Evolutionary conservation across 768 basidiomycete species (phyloP).

Genomic region (Crucibulum laeve): DNA sequence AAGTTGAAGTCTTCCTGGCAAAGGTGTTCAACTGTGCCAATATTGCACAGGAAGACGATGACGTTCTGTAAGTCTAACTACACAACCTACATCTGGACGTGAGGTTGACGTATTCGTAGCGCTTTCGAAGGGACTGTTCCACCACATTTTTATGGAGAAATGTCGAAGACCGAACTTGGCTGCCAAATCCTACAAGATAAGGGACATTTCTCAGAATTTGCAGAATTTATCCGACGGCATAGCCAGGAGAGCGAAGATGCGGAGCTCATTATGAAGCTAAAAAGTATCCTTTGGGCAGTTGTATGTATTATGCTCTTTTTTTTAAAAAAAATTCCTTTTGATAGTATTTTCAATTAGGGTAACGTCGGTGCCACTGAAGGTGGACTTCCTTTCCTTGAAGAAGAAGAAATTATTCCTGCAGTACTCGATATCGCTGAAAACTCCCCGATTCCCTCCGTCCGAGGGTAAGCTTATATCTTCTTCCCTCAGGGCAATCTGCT

Average conservation of each 20-base stretch:
- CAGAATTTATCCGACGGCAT: constrained; percentile 85
- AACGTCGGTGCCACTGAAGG: constrained; percentile 89
- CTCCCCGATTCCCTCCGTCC: constrained; percentile 83
- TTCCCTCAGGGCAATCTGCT: background rate
- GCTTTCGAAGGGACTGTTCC: constrained; percentile 86
- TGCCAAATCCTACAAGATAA: constrained; percentile 88
- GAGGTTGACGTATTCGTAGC: constrained; percentile 22
- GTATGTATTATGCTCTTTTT: constrained; percentile 50
- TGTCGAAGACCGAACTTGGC: constrained; percentile 94
- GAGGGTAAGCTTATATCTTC: constrained; percentile 68
- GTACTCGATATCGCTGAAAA: constrained; percentile 90
- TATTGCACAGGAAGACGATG: constrained; percentile 63
- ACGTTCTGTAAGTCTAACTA: constrained; percentile 41
- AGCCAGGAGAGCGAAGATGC: constrained; percentile 79
- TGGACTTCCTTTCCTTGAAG: constrained; percentile 92
- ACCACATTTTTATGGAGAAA: constrained; percentile 95
- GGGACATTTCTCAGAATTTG: constrained; percentile 88
- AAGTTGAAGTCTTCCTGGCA: constrained; percentile 89
- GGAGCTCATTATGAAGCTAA: constrained; percentile 83
- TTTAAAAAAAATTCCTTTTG: background rate
- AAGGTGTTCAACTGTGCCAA: constrained; percentile 62
- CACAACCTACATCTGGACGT: background rate
- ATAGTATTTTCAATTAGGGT: constrained; percentile 48
- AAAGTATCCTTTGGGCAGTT: constrained; percentile 96
- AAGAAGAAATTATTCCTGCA: constrained; percentile 88